A percentile compares a stretch with the other conserved stretches of the same genome.
These are phyloP conservation scores for Cutaneotrichosporon sp. DNA, from an alignment of 1,284 basidiomycete genomes.

Conservation along the genomic window DNA sequence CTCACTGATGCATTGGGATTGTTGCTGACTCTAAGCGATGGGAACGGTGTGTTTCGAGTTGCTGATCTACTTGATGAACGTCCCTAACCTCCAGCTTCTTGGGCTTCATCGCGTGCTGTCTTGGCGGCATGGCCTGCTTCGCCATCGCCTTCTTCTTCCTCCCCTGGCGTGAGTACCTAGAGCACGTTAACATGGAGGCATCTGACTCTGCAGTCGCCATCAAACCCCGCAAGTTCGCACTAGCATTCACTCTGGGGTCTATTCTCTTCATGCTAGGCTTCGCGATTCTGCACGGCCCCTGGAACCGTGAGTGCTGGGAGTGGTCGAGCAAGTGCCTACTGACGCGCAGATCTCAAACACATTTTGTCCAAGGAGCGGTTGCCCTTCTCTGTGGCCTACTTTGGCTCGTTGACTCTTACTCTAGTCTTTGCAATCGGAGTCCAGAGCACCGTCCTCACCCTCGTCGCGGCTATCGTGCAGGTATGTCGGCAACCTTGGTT, in stretches of 20 bases:
- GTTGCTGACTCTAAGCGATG: constrained; percentile 30
- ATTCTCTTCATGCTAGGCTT: constrained; percentile 37
- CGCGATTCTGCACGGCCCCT: constrained; percentile 55
- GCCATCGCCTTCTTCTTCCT: constrained; percentile 88
- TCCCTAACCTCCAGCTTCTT: constrained; percentile 58
- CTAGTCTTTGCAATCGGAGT: constrained; percentile 79
- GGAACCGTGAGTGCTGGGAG: constrained; percentile 48
- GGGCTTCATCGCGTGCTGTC: constrained; percentile 86
- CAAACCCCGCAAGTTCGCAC: constrained; percentile 80
- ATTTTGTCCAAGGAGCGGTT: constrained; percentile 76
- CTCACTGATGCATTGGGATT: neutral
- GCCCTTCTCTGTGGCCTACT: constrained; percentile 80
- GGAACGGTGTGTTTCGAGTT: constrained; percentile 34
- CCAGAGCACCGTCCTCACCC: constrained; percentile 75
- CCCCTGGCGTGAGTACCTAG: constrained; percentile 59
- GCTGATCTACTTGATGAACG: neutral
- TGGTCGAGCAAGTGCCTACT: neutral
- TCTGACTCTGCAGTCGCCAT: constrained; percentile 55
- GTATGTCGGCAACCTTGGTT: constrained; percentile 41
- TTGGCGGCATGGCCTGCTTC: constrained; percentile 91
- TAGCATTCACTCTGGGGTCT: constrained; percentile 66
- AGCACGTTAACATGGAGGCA: too few species aligned
- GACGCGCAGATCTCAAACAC: constrained; percentile 69
- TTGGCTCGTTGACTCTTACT: constrained; percentile 72
- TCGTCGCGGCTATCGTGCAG: constrained; percentile 72